phyloP scores from a whole-genome alignment of 805 yeast genomes.

The Metschnikowia santaceciliae region DNA sequence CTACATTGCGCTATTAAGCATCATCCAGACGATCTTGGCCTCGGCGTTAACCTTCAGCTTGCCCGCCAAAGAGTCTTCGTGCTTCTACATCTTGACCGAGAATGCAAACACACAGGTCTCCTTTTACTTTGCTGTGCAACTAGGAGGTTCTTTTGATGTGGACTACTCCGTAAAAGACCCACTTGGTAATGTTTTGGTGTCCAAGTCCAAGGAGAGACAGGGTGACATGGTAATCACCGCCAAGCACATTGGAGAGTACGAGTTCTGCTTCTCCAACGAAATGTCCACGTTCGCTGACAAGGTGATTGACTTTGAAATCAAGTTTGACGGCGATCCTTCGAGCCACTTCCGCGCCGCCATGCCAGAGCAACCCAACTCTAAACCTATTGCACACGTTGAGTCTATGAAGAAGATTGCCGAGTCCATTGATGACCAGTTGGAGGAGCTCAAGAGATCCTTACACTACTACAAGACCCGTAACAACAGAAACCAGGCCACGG shows the following conservation, averaged over 20 bases:
- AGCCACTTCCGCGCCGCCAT: slow-evolving; percentile 53
- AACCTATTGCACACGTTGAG: slow-evolving; percentile 50
- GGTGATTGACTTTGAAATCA: slow-evolving; percentile 79
- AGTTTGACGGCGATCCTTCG: slow-evolving; percentile 41
- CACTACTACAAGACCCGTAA: slow-evolving; percentile 88
- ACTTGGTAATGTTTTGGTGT: slow-evolving; percentile 46
- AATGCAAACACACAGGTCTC: slow-evolving; percentile 57
- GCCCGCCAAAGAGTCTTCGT: slow-evolving; percentile 69
- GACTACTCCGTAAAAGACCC: slow-evolving; percentile 67
- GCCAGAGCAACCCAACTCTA: slow-evolving; percentile 48
- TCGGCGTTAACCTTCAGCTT: slow-evolving; percentile 70
- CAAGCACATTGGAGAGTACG: slow-evolving; percentile 70
- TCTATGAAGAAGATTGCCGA: slow-evolving; percentile 52
- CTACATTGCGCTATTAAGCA: slow-evolving; percentile 20
- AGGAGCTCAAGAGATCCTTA: slow-evolving; percentile 52
- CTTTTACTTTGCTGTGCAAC: slow-evolving; percentile 79
- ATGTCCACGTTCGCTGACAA: slow-evolving; percentile 81
- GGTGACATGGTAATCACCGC: slow-evolving; percentile 77
- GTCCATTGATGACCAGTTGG: slow-evolving; percentile 57
- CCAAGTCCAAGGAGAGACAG: slow-evolving; percentile 63
- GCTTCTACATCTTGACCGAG: slow-evolving; percentile 68
- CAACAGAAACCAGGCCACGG: slow-evolving; percentile 87
- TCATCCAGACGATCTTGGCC: slow-evolving; percentile 32
- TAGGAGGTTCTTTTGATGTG: slow-evolving; percentile 76
- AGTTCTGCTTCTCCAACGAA: slow-evolving; percentile 79